These are phyloP conservation scores for Nemania bipapillata DNA, from an alignment of 2,329 filamentous ascomycete genomes.

Conservation along the genomic window DNA sequence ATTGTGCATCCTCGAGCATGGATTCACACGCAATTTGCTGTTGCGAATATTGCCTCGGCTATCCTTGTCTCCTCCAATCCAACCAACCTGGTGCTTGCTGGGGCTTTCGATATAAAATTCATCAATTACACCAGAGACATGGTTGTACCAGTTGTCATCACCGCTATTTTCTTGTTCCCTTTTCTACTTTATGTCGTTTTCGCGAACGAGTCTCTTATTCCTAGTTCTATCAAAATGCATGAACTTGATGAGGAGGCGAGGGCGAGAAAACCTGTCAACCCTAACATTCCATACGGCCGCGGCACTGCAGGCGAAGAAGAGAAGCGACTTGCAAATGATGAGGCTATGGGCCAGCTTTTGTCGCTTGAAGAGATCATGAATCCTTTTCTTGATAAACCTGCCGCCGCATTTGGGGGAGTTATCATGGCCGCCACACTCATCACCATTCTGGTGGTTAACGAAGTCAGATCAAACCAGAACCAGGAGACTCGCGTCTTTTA, in stretches of 20 bases:
- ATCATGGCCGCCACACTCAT: constrained; percentile 75
- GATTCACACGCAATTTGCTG: constrained; percentile 77
- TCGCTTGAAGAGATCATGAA: constrained; percentile 80
- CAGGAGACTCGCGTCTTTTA: constrained; percentile 71
- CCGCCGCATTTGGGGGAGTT: constrained; percentile 71
- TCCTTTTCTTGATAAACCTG: constrained; percentile 74
- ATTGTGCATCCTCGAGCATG: constrained; percentile 76
- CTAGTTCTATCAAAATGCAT: constrained; percentile 73
- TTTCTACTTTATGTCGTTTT: constrained; percentile 77
- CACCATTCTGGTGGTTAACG: constrained; percentile 73
- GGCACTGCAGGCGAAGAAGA: constrained; percentile 66
- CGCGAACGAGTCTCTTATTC: constrained; percentile 70
- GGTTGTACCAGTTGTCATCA: constrained; percentile 76
- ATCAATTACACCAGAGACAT: constrained; percentile 81
- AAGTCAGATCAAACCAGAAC: constrained; percentile 60
- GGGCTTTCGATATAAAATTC: constrained; percentile 77
- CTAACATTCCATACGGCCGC: constrained; percentile 74
- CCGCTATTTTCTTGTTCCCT: constrained; percentile 74
- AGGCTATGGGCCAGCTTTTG: constrained; percentile 62
- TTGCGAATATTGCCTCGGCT: constrained; percentile 78
- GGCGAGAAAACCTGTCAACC: constrained; percentile 71
- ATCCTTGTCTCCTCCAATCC: constrained; percentile 82
- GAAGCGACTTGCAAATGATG: constrained; percentile 56
- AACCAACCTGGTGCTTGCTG: constrained; percentile 78
- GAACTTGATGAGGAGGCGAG: constrained; percentile 69